Evolutionary conservation across 352 stramenopile species (phyloP), one percentile per base, ranked within the genome.

Genomic region (Pythium oligandrum): DNA sequence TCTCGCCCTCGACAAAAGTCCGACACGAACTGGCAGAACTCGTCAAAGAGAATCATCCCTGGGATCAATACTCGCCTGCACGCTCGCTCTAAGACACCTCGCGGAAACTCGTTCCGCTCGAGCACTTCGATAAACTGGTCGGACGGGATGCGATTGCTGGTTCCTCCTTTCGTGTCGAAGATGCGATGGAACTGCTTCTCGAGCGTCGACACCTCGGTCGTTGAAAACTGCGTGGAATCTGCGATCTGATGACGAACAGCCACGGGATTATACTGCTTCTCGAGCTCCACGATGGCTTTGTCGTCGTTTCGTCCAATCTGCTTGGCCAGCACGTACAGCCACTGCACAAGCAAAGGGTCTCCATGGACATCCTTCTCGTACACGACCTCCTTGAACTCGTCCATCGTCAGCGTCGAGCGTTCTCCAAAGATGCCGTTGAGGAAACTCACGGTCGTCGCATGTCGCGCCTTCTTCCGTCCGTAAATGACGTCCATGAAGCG

Each of bases 401-500:
- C 56, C 4, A 90, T 52, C n/a, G 75, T 67, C 26, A 93, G 56
- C 0, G 56, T 70, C 0, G 66, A 17, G 4, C 69, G 55, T 3
- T 59, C 61, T 8, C 71, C 67, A 40, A 93, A 93, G 4, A 93
- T 59, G 31, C 51, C 58, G 53, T 89, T 66, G 35, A 95, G 51
- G 38, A 90, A 83, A 30, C 45, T 53, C 1, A 88, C 67, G 1
- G 78, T 88, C 0, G 64, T 53, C 6, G n/a, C 30, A 46, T 59
- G 57, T 4, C 80, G 67, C 0, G 82, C 75, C 2, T 70, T 59
- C 37, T 65, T 71, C 10, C 78, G 73, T 30, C 84, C 84, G 48
- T 93, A 95, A 11, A 95, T 77, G 44, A 95, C 82, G 55, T 91
- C 80, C 75, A 92, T 88, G 60, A 95, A 95, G 8, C 76, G 71